Base-by-base conservation (phyloP, 1,284 basidiomycete species). In the Psilocybe mexicana region DNA sequence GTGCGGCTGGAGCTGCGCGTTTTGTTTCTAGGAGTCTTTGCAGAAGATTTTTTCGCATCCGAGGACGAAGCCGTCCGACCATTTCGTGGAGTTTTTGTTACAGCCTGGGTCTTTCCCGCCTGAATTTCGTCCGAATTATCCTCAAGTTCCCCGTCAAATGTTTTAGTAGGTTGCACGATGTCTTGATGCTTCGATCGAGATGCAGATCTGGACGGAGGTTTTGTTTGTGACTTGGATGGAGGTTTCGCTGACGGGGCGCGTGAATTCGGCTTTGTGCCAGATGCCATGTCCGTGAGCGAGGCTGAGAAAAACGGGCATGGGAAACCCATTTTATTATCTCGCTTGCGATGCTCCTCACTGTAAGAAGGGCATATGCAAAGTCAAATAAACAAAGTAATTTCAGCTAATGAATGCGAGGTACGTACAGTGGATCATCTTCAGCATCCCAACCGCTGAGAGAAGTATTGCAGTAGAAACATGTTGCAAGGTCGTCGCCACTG, bases 401-500 rank as follows among this genome's bases (percentile, higher is more conserved):
- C 25, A 35, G 11, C n/a, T 35, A 23, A 35, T n/a, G 1, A 43
- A 64, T 48, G 40, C 58, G 35, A 42, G 38, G 43, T 35, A 72
- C 85, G 54, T 72, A 90, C 93, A 85, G 71, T 24, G 93, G 93
- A 69, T 94, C 86, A 69, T 95, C 93, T 10, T 81, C 83, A 36
- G 78, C 75, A 57, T 93, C 91, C 93, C 93, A 95, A 4, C 89
- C 90, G 57, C 85, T 85, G 2, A 94, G 79, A 3, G 85, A 79
- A 40, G 88, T 78, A 46, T 83, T 77, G 69, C 93, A 95, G 65
- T 93, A 90, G 2, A 93, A 76, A 69, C 93, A 95, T 0, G 84
- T 83, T 0, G 85, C 90, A 0, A 85, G 83, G 69, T 95, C 93
- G 58, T 91, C 87, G 2, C 81, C 85, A 2, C 75, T 65, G 10